Conservation (phyloP, 2,329 filamentous ascomycete species). For the Phialemonium atrogriseum region DNA sequence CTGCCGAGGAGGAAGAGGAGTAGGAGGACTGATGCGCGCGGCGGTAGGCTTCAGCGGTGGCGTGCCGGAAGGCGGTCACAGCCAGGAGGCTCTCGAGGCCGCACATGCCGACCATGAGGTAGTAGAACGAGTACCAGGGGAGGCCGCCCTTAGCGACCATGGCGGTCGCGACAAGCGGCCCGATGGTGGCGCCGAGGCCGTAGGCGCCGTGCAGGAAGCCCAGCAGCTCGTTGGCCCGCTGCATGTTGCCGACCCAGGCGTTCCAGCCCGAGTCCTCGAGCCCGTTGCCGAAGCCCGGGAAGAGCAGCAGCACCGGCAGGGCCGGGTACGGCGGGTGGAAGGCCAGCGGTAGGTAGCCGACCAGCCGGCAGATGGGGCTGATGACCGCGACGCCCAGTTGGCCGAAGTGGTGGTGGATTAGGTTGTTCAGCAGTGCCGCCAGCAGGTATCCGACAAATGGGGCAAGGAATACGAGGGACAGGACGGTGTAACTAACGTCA, state of each 20-base stretch:
- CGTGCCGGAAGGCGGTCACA: constrained; percentile 47
- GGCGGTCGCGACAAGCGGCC: constrained; percentile 62
- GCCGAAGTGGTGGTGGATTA: constrained; percentile 34
- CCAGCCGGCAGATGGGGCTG: constrained; percentile 49
- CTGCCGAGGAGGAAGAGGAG: no score
- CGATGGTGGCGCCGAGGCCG: constrained; percentile 57
- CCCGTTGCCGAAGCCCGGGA: constrained; percentile 65
- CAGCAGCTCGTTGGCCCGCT: constrained; percentile 59
- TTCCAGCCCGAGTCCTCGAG: constrained; percentile 50
- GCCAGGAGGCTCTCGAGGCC: constrained; percentile 44
- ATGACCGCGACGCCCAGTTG: constrained; percentile 62
- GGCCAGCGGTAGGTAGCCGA: constrained; percentile 55
- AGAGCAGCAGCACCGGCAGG: constrained; percentile 54
- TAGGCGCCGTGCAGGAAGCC: constrained; percentile 64
- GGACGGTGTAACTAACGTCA: constrained; percentile 34
- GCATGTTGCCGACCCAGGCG: constrained; percentile 55
- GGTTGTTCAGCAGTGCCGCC: constrained; percentile 34
- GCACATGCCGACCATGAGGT: constrained; percentile 57
- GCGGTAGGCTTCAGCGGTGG: constrained; percentile 46
- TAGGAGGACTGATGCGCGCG: constrained; percentile 23
- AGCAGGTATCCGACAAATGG: constrained; percentile 36
- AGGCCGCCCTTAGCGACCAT: constrained; percentile 56
- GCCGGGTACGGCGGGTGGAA: constrained; percentile 61
- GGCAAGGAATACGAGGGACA: constrained; percentile 39
- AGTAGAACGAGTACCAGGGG: constrained; percentile 67